Evolutionary conservation across 495 filamentous ascomycete species (phyloP), one percentile per base, ranked within the genome.

Genomic region (Glarea lozoyensis): DNA sequence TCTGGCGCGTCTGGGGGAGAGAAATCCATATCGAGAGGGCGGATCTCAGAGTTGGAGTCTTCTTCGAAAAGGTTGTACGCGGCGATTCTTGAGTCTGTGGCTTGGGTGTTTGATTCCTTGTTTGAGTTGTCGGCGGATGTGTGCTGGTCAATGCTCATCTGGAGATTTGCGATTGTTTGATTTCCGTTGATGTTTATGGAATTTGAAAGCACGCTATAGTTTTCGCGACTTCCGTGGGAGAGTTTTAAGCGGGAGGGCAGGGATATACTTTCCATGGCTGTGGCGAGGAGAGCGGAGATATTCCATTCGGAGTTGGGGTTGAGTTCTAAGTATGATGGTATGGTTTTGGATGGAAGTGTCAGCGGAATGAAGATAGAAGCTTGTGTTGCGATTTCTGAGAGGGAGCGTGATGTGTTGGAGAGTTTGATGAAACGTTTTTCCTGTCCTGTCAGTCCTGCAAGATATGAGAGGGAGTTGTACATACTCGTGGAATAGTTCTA

Each of bases 331-430:
- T 75, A 79, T 3, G 51, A 40, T 11, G 88, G 83, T 20, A 86
- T 49, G 18, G 56, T 58, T 21, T 46, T 55, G 1, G 79, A 73
- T 4, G 78, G 76, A 19, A 82, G 60, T 2, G 82, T 69, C 27
- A 96, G 66, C 1, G 92, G 92, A 25, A 93, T 69, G 53, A 92
- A 84, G 12, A 96, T 63, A 10, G 83, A 86, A 7, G 82, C 77
- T 48, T 84, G 76, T 17, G 76, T 67, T 30, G 84, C 76, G 5
- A 86, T 69, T 40, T 81, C 73, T 21, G 73, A 64, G 2, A 92
- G 46, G 6, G 82, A 77, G 47, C 76, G 72, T 7, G 87, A 84
- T 41, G 76, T 75, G 63, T 93, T 92, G 27, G 72, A 66, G 25
- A 80, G 67, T 25, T 71, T 67, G 44, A 69, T 72, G 52, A 69